Evolutionary conservation across 768 basidiomycete genomes (phyloP), one percentile per base, ranked within the genome.

Genomic region (Phylloporus sp.): DNA sequence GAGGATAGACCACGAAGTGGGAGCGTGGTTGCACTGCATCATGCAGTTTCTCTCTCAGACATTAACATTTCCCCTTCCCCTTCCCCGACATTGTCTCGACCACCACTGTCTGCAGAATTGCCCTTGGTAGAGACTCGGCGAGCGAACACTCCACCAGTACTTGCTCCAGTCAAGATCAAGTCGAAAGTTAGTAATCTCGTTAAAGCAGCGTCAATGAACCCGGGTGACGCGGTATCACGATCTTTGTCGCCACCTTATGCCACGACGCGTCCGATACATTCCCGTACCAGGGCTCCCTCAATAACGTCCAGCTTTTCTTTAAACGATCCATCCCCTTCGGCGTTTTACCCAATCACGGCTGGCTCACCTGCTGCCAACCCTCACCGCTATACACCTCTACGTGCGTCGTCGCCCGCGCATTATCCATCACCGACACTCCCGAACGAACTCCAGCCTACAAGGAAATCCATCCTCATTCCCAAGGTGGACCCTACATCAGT

Each of bases 301-400:
- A 53, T 69, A 44, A 61, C 69, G 16, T 47, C 65, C 16, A 57
- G 34, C 39, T 54, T 69, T 47, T 60, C 63, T 12, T 47, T 62
- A 31, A 65, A 64, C 22, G 63, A 67, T 22, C 48, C 63, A 4
- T 29, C 65, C 6, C 53, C 71, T 39, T 59, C 70, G 0, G 52
- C 59, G 13, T 74, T 79, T 46, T 80, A 84, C 58, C 80, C 82
- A 7, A 84, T 83, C 38, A 84, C 81, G 11, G 78, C 80, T 12
- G 71, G 74, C 7, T 65, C 72, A 0, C 72, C 82, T 22, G 78
- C 81, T 22, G 80, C 80, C 13, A 83, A 83, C 61, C 81, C 80
- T 9, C 75, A 85, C 56, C 80, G 83, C 28, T 84, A 71, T 57
- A 59, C 65, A 22, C 49, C 70, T 29, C 72, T 75, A 50, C 69